These are phyloP conservation scores for Protomyces pachydermus DNA, from an alignment of 1,139 yeast species.

Conservation along the genomic window DNA sequence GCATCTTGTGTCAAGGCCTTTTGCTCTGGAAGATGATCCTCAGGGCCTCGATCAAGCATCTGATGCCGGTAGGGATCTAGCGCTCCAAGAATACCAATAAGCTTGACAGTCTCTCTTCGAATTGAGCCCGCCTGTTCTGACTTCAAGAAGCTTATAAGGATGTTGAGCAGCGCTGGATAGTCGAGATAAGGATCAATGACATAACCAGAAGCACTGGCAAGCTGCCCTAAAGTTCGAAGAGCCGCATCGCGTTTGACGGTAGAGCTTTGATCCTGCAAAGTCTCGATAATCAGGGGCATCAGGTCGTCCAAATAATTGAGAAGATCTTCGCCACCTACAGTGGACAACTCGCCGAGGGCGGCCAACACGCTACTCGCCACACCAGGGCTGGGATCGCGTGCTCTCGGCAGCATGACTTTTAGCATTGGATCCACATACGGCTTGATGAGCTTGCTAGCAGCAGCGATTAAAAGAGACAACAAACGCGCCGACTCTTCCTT, in stretches of 20 bases:
- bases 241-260: slow-evolving; percentile 86
- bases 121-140: slow-evolving; percentile 70
- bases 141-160: slow-evolving; percentile 72
- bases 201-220: slow-evolving; percentile 87
- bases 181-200: slow-evolving; percentile 90
- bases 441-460: slow-evolving; percentile 72
- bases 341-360: slow-evolving; percentile 86
- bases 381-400: slow-evolving; percentile 55
- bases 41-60: slow-evolving; percentile 72
- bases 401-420: slow-evolving; percentile 72
- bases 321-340: slow-evolving; percentile 84
- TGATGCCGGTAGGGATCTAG: slow-evolving; percentile 93
- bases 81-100: slow-evolving; percentile 91
- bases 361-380: slow-evolving; percentile 70
- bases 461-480: slow-evolving; percentile 65
- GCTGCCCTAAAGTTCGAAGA: slow-evolving; percentile 75
- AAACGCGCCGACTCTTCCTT: slow-evolving; percentile 84
- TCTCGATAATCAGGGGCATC: slow-evolving; percentile 82
- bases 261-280: slow-evolving; percentile 88
- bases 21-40: slow-evolving; percentile 62
- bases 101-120: slow-evolving; percentile 78
- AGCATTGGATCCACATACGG: slow-evolving; percentile 89
- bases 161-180: slow-evolving; percentile 80
- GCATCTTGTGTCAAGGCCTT: slow-evolving; percentile 68
- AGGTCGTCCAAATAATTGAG: slow-evolving; percentile 63